Percentiles rank a stretch among this genome's conserved stretches.
Evolutionary conservation across 306 rosid genomes (phyloP).

Genomic region (Inga laurina): DNA sequence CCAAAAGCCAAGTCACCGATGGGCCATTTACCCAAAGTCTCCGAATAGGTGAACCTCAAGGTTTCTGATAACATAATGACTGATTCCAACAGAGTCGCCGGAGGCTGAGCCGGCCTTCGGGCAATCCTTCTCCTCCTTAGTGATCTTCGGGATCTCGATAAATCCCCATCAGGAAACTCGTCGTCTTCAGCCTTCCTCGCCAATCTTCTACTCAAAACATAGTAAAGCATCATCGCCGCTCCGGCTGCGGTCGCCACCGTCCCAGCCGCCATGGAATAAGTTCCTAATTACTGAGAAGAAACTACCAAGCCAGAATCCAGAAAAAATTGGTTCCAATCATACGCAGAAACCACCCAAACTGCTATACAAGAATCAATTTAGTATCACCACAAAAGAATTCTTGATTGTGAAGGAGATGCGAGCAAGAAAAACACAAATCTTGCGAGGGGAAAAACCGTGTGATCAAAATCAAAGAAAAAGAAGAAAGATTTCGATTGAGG

Average conservation of each 20-base stretch:
- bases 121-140: conserved; percentile 48
- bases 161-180: conserved; percentile 37
- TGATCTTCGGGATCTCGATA: conserved; percentile 49
- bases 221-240: conserved; percentile 64
- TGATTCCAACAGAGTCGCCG: conserved; percentile 75
- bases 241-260: conserved; percentile 82
- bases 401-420: background rate
- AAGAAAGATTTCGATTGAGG: background rate
- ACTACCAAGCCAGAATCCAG: background rate
- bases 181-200: conserved; percentile 38
- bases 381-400: background rate
- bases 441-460: background rate
- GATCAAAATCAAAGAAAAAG: background rate
- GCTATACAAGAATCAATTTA: background rate
- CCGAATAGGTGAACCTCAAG: conserved; percentile 71
- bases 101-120: conserved; percentile 82
- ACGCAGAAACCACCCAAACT: background rate
- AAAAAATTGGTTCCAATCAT: background rate
- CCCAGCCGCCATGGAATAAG: conserved; percentile 72
- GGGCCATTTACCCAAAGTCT: conserved; percentile 87
- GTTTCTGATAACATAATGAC: conserved; percentile 71
- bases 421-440: background rate
- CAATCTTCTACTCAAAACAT: conserved; percentile 45
- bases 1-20: conserved; percentile 87
- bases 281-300: background rate